Evolutionary conservation across 2,329 filamentous ascomycete genomes (phyloP).

Genomic region (Grosmannia clavigera): DNA sequence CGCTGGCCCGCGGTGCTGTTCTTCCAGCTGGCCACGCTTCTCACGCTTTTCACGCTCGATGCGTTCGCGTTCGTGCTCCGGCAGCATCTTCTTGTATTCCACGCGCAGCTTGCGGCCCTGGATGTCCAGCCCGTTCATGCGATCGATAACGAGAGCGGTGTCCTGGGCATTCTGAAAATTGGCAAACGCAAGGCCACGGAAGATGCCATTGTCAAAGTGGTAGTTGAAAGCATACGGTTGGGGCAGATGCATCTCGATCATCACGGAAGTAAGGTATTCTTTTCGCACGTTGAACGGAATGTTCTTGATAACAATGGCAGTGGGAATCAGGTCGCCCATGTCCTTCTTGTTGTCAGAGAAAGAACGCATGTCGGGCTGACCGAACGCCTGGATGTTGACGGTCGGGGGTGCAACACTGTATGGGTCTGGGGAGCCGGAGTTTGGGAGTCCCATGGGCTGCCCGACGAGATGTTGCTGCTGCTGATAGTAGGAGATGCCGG

Average conservation of each 20-base stretch:
- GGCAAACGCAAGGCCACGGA: conserved; percentile 89
- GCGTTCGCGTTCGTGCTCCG: conserved; percentile 81
- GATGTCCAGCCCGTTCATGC: conserved; percentile 90
- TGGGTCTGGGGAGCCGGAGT: conserved; percentile 29
- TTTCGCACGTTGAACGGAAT: conserved; percentile 98
- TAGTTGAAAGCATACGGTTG: conserved; percentile 99
- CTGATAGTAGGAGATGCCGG: conserved; percentile 9
- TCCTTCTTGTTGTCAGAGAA: conserved; percentile 33
- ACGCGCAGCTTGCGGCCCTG: conserved; percentile 90
- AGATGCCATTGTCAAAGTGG: conserved; percentile 96
- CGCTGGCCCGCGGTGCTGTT: conserved; percentile 83
- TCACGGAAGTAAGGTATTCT: conserved; percentile 82
- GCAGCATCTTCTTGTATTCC: conserved; percentile 99
- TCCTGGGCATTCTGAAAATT: conserved; percentile 96
- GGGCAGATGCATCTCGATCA: conserved; percentile 88
- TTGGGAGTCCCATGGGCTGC: conserved; percentile 20
- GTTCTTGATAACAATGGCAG: conserved; percentile 98
- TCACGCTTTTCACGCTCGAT: conserved; percentile 97
- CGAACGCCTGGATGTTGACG: conserved; percentile 27
- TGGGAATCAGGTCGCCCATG: conserved; percentile 86
- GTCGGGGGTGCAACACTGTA: conserved; percentile 21
- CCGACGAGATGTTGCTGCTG: conserved; percentile 10
- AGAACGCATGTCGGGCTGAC: conserved; percentile 23
- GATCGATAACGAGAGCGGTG: conserved; percentile 81
- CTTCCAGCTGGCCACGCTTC: conserved; percentile 87